A percentile compares a stretch with the other conserved stretches of the same genome.
Evolutionary conservation across 192 early-diverging fungal species (phyloP).

Genomic region (Backusella psychrophila): DNA sequence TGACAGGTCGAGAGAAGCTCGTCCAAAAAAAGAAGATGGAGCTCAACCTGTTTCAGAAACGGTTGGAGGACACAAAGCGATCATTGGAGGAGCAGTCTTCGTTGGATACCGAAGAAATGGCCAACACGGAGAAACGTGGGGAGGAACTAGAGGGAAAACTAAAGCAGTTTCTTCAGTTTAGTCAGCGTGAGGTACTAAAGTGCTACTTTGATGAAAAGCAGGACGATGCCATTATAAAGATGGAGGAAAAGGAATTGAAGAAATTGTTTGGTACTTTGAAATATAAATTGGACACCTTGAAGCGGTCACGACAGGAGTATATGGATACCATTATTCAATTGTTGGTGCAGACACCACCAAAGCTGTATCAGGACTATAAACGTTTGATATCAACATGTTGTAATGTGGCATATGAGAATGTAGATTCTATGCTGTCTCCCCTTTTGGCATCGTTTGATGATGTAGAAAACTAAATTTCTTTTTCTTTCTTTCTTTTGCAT

Average conservation of each 20-base stretch:
- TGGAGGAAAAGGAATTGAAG: conserved; percentile 35
- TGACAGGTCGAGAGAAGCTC: conserved; percentile 42
- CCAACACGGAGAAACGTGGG: conserved; percentile 28
- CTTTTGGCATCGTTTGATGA: conserved; percentile 63
- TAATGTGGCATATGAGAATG: conserved; percentile 58
- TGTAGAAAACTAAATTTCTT: neutral
- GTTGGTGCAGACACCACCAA: conserved; percentile 33
- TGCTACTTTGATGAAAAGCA: conserved; percentile 29
- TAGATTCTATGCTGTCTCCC: conserved; percentile 57
- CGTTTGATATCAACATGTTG: conserved; percentile 66
- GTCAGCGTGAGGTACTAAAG: conserved; percentile 35
- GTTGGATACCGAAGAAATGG: conserved; percentile 22
- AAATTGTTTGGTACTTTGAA: conserved; percentile 31
- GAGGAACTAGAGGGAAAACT: conserved; percentile 26
- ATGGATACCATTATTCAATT: conserved; percentile 47
- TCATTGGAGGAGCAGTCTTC: conserved; percentile 25
- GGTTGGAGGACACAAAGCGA: conserved; percentile 34
- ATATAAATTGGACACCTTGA: conserved; percentile 12
- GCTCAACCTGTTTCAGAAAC: conserved; percentile 26
- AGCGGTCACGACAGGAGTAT: conserved; percentile 26
- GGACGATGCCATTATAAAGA: neutral
- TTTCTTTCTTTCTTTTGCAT: too few relatives aligned
- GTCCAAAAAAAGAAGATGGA: conserved; percentile 36
- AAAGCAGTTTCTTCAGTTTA: conserved; percentile 29
- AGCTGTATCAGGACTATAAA: conserved; percentile 60